A percentile compares a stretch with the other conserved stretches of the same genome.
phyloP scores from a whole-genome alignment of 345 rosid genomes.

The Erodium maritimum region DNA sequence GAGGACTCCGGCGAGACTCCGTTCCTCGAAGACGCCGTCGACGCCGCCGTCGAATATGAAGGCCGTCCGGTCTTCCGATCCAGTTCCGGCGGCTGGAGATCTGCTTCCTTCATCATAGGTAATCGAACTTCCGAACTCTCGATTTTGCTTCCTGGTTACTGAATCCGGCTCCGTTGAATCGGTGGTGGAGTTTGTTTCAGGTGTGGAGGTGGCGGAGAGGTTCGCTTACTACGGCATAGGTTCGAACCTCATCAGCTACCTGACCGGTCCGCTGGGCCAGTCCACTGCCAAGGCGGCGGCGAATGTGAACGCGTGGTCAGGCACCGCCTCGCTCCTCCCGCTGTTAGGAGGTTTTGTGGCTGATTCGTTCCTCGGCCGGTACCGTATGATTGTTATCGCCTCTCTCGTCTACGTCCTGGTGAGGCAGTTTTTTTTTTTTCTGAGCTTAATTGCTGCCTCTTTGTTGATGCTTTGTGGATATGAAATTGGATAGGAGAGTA shows the following conservation, averaged over 20 bases:
- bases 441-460: neutral
- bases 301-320: slow-evolving; percentile 19
- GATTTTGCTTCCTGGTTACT: neutral
- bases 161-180: neutral
- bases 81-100: slow-evolving; percentile 22
- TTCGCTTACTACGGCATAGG: slow-evolving; percentile 20
- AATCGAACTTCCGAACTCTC: neutral
- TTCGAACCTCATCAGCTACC: slow-evolving; percentile 14
- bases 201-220: slow-evolving; percentile 17
- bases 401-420: slow-evolving; percentile 29
- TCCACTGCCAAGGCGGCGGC: slow-evolving; percentile 17
- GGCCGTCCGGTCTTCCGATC: slow-evolving; percentile 13
- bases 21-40: slow-evolving; percentile 3
- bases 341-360: slow-evolving; percentile 37
- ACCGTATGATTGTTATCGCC: slow-evolving; percentile 30
- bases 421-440: neutral
- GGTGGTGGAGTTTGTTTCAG: slow-evolving; percentile 4
- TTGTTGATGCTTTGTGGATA: neutral
- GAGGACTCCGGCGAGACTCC: neutral
- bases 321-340: slow-evolving; percentile 29
- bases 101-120: slow-evolving; percentile 25
- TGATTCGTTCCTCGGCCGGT: slow-evolving; percentile 35
- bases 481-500: too few species aligned
- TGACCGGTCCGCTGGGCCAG: slow-evolving; percentile 17
- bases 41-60: slow-evolving; percentile 12